Evolutionary conservation across 176 grass and related monocot genomes (phyloP).

Genomic region (Rhynchospora pubera): DNA sequence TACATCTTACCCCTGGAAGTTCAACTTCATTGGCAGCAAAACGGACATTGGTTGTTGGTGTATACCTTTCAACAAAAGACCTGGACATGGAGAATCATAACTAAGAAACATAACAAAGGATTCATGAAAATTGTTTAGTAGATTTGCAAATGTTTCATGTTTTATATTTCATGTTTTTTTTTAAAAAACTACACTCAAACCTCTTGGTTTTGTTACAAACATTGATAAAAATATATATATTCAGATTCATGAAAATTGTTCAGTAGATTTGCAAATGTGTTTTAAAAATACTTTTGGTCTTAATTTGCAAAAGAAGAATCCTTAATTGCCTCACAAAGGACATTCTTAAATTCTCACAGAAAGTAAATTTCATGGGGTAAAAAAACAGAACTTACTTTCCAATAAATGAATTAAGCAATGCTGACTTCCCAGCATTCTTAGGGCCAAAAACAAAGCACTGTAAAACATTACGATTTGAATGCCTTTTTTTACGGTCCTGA

Average conservation of each 20-base stretch:
- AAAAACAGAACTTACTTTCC: constrained; percentile 48
- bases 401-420: constrained; percentile 75
- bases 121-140: too few species aligned
- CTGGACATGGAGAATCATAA: constrained; percentile 33
- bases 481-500: constrained; percentile 83
- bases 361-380: background rate
- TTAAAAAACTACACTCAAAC: background rate
- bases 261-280: background rate
- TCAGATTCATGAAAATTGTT: background rate
- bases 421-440: constrained; percentile 72
- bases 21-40: constrained; percentile 88
- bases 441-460: constrained; percentile 94
- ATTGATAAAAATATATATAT: background rate
- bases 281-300: constrained; percentile 3
- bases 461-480: constrained; percentile 63
- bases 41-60: constrained; percentile 41
- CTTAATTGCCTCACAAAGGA: background rate
- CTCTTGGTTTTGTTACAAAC: background rate
- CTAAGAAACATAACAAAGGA: background rate
- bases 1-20: constrained; percentile 53
- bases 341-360: background rate
- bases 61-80: constrained; percentile 62
- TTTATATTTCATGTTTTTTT: background rate
- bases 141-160: too few species aligned
- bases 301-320: background rate